Percentiles rank a stretch among this genome's conserved stretches.
These are phyloP conservation scores for Penicillium malachiteum DNA, from an alignment of 495 filamentous ascomycete species.

Conservation along the genomic window DNA sequence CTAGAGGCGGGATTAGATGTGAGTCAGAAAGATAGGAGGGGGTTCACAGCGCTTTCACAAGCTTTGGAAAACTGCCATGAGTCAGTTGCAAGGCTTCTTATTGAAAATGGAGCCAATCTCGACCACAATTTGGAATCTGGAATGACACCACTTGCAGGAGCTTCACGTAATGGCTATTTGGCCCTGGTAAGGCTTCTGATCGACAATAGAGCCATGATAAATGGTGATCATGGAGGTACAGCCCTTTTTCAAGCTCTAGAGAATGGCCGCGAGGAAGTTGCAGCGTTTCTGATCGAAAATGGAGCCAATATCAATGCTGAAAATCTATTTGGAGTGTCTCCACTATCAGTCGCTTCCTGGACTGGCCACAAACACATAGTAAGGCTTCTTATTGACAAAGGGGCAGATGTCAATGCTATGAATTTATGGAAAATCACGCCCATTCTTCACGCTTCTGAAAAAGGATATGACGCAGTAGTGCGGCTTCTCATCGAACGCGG, in stretches of 20 bases:
- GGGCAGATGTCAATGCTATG: not conserved
- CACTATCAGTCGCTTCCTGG: no score
- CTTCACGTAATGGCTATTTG: no score
- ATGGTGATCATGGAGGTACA: no score
- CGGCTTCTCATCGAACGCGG: not conserved
- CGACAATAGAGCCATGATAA: no score
- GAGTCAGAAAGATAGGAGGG: not conserved
- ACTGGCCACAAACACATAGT: no score
- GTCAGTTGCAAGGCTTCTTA: not conserved
- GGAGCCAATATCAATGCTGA: not conserved
- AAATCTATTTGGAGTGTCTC: no score
- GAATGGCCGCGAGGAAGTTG: not conserved
- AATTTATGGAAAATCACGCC: not conserved
- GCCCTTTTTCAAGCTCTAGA: not conserved
- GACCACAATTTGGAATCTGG: no score
- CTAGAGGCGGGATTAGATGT: not conserved
- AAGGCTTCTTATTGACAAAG: no score
- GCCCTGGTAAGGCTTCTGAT: no score
- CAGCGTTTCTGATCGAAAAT: not conserved
- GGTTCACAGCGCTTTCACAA: not conserved
- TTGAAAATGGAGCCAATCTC: not conserved
- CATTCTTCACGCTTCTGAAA: not conserved
- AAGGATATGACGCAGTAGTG: not conserved
- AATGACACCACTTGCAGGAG: no score
- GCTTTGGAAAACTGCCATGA: not conserved